phyloP scores from a whole-genome alignment of 2,329 filamentous ascomycete species.

The Botrytis galanthina region DNA sequence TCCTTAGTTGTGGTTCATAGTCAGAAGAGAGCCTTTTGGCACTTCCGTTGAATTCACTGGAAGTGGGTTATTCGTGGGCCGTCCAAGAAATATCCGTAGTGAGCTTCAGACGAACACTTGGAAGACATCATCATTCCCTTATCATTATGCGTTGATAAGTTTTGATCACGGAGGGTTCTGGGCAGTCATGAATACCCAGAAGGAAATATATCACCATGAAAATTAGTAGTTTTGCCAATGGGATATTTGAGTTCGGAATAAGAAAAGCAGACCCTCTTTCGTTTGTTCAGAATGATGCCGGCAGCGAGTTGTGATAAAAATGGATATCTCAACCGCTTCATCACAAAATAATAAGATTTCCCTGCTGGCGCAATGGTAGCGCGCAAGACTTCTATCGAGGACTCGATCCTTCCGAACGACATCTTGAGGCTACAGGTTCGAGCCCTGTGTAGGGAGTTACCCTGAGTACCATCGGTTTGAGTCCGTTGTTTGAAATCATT shows the following conservation, averaged over 20 bases:
- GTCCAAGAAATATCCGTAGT: not conserved
- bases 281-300: not conserved
- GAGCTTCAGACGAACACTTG: not conserved
- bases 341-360: not conserved
- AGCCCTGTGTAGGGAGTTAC: conserved; percentile 6
- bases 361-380: conserved; percentile 18
- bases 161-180: not conserved
- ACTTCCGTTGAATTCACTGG: not conserved
- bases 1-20: too few relatives aligned
- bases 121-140: not conserved
- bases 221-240: not conserved
- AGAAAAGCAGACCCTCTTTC: not conserved
- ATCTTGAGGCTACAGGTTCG: conserved; percentile 15
- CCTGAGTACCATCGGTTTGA: conserved; percentile 4
- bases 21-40: not conserved
- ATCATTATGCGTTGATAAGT: not conserved
- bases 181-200: not conserved
- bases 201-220: not conserved
- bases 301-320: not conserved
- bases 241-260: not conserved
- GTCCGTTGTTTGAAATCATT: not conserved
- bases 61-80: not conserved
- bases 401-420: too few relatives aligned
- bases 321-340: rapidly evolving
- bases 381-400: conserved; percentile 12